phyloP scores from a whole-genome alignment of 345 rosid genomes.

The Citrus hindsii region DNA sequence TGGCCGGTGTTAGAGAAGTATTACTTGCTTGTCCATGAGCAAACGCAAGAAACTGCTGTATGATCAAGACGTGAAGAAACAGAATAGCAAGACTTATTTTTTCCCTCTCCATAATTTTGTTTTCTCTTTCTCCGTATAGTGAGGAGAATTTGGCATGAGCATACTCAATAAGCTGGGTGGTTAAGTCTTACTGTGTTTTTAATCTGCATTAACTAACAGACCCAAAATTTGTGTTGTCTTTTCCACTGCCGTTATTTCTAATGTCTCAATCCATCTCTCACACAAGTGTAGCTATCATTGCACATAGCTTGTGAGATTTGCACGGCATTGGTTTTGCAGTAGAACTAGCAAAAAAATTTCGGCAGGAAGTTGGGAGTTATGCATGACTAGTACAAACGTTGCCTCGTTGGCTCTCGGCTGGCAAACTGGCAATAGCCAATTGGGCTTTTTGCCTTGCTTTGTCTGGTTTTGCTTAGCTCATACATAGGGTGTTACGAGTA shows the following conservation, averaged over 20 bases:
- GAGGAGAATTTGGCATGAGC: neutral
- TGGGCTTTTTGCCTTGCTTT: too few relatives aligned
- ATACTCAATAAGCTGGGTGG: neutral
- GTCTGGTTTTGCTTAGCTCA: neutral
- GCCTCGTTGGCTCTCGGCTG: too few relatives aligned
- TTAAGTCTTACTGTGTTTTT: neutral
- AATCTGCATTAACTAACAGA: neutral
- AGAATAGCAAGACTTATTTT: neutral
- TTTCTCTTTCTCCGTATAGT: neutral
- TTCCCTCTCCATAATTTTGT: too few relatives aligned
- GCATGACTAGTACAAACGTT: neutral
- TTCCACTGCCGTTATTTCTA: too few relatives aligned
- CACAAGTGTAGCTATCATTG: neutral
- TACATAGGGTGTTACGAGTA: too few relatives aligned
- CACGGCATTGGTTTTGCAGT: neutral
- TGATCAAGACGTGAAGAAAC: conserved; percentile 10
- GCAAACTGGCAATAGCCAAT: neutral
- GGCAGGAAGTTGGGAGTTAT: neutral
- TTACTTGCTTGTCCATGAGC: conserved; percentile 15
- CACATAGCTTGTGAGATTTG: neutral
- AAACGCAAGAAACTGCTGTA: conserved; percentile 14
- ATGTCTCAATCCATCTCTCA: neutral
- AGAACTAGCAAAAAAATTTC: neutral
- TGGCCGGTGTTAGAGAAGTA: conserved; percentile 31
- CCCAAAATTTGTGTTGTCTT: neutral